Percentiles rank a stretch among this genome's conserved stretches.
These are phyloP conservation scores for Helichrysum umbraculigerum DNA, from an alignment of 129 eudicot genomes.

Conservation along the genomic window DNA sequence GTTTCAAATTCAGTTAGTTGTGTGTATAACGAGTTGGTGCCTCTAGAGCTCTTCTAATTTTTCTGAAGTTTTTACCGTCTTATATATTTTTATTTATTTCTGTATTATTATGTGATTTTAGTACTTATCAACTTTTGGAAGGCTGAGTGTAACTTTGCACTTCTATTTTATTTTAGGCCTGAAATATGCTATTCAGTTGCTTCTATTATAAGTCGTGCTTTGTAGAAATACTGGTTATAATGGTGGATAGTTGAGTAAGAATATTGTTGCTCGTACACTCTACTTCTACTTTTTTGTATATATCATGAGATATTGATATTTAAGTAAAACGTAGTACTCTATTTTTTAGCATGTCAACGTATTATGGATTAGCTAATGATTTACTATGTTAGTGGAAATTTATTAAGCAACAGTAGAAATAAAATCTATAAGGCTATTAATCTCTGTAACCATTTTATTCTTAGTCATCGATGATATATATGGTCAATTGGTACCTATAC, in stretches of 20 bases:
- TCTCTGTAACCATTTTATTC: background rate
- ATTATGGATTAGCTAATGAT: background rate
- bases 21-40: background rate
- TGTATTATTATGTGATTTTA: background rate
- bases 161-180: too few species aligned
- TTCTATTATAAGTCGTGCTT: background rate
- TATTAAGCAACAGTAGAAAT: background rate
- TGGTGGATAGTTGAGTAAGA: too few species aligned
- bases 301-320: background rate
- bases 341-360: background rate
- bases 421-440: background rate
- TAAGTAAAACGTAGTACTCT: background rate
- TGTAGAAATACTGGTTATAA: background rate
- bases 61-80: background rate
- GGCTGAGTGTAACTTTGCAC: too few species aligned
- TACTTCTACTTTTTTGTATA: too few species aligned
- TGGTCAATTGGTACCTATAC: background rate
- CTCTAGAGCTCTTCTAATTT: background rate
- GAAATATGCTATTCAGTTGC: background rate
- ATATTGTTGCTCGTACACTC: background rate
- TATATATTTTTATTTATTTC: background rate
- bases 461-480: background rate
- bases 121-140: background rate
- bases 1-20: slow-evolving; percentile 21
- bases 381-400: background rate